Conservation (phyloP, 2,329 filamentous ascomycete species). For the Colletotrichum aenigma region DNA sequence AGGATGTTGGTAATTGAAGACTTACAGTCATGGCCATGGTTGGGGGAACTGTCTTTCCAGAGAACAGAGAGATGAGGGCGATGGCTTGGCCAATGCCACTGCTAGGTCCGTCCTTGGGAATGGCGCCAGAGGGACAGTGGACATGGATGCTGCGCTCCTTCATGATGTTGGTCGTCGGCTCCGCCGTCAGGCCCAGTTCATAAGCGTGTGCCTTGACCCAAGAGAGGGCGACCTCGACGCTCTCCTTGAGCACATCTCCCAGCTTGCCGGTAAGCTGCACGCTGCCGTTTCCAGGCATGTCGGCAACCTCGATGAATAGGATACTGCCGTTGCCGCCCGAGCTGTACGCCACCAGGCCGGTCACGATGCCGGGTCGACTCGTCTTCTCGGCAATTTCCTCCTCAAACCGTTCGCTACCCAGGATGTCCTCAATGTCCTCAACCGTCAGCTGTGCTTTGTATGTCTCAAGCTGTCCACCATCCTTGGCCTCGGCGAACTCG, state of each 20-base stretch:
- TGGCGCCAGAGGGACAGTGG: conserved; percentile 92
- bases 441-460: conserved; percentile 79
- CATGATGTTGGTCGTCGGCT: conserved; percentile 91
- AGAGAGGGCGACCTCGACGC: conserved; percentile 91
- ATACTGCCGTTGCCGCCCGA: conserved; percentile 94
- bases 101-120: conserved; percentile 88
- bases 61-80: conserved; percentile 89
- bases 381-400: conserved; percentile 93
- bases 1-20: conserved; percentile 11
- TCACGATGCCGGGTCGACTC: conserved; percentile 87
- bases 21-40: conserved; percentile 92
- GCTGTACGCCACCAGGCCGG: conserved; percentile 93
- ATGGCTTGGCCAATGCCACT: conserved; percentile 95
- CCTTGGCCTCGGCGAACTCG: conserved; percentile 89
- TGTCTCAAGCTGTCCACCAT: conserved; percentile 67
- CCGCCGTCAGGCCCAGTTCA: conserved; percentile 81
- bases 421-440: conserved; percentile 85
- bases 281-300: conserved; percentile 91
- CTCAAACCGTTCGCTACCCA: conserved; percentile 92
- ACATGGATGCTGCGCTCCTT: conserved; percentile 93
- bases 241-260: conserved; percentile 95
- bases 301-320: conserved; percentile 96
- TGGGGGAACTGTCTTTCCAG: conserved; percentile 82
- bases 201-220: conserved; percentile 98
- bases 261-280: conserved; percentile 97